Percentiles rank a stretch among this genome's conserved stretches.
These are phyloP conservation scores for Camelina laxa DNA, from an alignment of 345 rosid species.

Conservation along the genomic window DNA sequence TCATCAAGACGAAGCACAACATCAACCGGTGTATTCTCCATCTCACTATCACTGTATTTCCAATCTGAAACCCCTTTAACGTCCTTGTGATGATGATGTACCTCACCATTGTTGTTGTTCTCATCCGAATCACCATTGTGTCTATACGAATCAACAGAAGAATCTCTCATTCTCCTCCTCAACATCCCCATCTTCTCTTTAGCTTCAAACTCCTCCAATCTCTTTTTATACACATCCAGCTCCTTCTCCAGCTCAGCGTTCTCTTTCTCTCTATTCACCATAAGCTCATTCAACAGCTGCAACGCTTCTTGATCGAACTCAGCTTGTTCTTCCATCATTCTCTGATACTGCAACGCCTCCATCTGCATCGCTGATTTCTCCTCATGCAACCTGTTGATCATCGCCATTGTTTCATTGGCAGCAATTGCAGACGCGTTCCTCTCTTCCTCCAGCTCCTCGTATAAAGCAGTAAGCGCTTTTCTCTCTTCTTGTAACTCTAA, in stretches of 20 bases:
- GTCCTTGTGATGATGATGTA: slow-evolving; percentile 52
- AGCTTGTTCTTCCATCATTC: slow-evolving; percentile 99
- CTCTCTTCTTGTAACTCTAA: slow-evolving; percentile 65
- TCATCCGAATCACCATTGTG: slow-evolving; percentile 56
- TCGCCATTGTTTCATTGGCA: slow-evolving; percentile 96
- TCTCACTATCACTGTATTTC: slow-evolving; percentile 34
- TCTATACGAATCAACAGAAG: slow-evolving; percentile 64
- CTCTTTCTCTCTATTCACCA: slow-evolving; percentile 85
- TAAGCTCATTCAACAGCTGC: slow-evolving; percentile 83
- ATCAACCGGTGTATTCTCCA: slow-evolving; percentile 68
- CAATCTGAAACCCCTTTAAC: slow-evolving; percentile 37
- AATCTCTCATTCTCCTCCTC: slow-evolving; percentile 59
- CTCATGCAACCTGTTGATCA: slow-evolving; percentile 97
- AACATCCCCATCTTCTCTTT: slow-evolving; percentile 62
- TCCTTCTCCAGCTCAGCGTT: slow-evolving; percentile 78
- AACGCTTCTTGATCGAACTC: slow-evolving; percentile 98
- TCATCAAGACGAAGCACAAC: slow-evolving; percentile 79
- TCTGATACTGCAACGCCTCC: slow-evolving; percentile 98
- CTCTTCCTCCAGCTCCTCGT: slow-evolving; percentile 91
- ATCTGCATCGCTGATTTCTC: slow-evolving; percentile 99
- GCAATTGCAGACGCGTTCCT: slow-evolving; percentile 93
- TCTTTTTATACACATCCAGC: slow-evolving; percentile 67
- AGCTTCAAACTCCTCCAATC: slow-evolving; percentile 67
- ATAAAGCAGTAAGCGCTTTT: slow-evolving; percentile 68
- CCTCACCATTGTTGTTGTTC: slow-evolving; percentile 49